Percentiles rank a stretch among this genome's conserved stretches.
Conservation (phyloP, 1,284 basidiomycete species). For the Heimioporus retisporus region DNA sequence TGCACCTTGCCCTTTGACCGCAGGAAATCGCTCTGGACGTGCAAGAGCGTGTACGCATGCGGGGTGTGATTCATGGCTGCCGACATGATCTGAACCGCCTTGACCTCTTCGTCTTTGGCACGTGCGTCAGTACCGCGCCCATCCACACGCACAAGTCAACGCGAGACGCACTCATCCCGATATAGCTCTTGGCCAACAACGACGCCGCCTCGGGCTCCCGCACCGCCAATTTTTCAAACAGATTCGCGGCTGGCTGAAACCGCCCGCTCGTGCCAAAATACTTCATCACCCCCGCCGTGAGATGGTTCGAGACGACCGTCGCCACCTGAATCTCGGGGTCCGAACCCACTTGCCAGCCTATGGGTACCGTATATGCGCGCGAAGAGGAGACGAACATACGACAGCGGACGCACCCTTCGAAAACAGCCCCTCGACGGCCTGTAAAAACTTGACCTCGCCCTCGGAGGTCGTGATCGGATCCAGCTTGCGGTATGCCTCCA, state of each 20-base stretch:
- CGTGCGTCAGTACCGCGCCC: not conserved
- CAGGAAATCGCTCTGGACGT: conserved; percentile 96
- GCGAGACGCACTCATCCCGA: conserved; percentile 91
- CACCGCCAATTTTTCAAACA: conserved; percentile 93
- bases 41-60: conserved; percentile 94
- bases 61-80: conserved; percentile 87
- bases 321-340: conserved; percentile 99
- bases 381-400: not conserved
- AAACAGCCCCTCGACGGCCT: conserved; percentile 93
- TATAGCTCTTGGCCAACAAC: conserved; percentile 90
- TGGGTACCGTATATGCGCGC: not conserved
- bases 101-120: conserved; percentile 93
- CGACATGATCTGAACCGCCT: conserved; percentile 96
- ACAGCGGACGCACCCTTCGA: conserved; percentile 73
- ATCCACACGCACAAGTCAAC: not conserved
- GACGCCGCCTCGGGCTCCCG: conserved; percentile 93
- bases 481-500: conserved; percentile 96
- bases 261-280: conserved; percentile 96
- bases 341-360: conserved; percentile 98
- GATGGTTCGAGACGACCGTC: conserved; percentile 97
- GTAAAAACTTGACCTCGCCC: conserved; percentile 91
- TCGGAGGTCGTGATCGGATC: conserved; percentile 95
- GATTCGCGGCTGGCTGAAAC: conserved; percentile 90
- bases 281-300: conserved; percentile 96
- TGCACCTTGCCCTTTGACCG: conserved; percentile 85